Conservation (phyloP, 352 stramenopile genomes). For the Pythium phragmitis region DNA sequence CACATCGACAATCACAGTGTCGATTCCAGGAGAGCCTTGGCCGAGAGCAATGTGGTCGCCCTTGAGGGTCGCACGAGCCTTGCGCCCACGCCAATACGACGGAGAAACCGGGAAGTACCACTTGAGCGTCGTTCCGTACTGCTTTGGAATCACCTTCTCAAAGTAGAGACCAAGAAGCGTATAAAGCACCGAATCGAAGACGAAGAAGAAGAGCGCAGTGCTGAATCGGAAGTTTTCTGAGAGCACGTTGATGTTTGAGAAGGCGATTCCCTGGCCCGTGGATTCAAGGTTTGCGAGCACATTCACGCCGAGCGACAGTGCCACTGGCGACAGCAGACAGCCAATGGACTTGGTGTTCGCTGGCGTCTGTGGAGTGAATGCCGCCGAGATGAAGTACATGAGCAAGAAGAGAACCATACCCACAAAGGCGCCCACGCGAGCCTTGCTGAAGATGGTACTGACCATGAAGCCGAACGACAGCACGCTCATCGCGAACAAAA, state of each 20-base stretch:
- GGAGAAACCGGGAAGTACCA: constrained; percentile 90
- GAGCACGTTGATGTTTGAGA: constrained; percentile 36
- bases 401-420: constrained; percentile 76
- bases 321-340: constrained; percentile 69
- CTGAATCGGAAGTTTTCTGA: constrained; percentile 54
- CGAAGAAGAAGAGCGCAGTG: constrained; percentile 74
- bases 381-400: constrained; percentile 74
- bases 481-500: constrained; percentile 67
- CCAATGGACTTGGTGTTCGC: constrained; percentile 26
- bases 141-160: constrained; percentile 88
- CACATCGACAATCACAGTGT: constrained; percentile 39
- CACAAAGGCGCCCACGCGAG: constrained; percentile 53
- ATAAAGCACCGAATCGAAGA: constrained; percentile 89
- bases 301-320: constrained; percentile 66
- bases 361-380: constrained; percentile 59
- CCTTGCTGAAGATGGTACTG: constrained; percentile 58
- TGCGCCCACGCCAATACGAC: constrained; percentile 60
- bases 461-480: constrained; percentile 77
- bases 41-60: neutral
- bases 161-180: constrained; percentile 86
- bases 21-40: constrained; percentile 14
- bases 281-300: constrained; percentile 65
- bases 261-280: constrained; percentile 38
- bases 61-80: neutral
- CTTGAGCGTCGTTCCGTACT: constrained; percentile 86